Conservation (phyloP, 495 filamentous ascomycete genomes). For the Achaetomiella virescens region DNA sequence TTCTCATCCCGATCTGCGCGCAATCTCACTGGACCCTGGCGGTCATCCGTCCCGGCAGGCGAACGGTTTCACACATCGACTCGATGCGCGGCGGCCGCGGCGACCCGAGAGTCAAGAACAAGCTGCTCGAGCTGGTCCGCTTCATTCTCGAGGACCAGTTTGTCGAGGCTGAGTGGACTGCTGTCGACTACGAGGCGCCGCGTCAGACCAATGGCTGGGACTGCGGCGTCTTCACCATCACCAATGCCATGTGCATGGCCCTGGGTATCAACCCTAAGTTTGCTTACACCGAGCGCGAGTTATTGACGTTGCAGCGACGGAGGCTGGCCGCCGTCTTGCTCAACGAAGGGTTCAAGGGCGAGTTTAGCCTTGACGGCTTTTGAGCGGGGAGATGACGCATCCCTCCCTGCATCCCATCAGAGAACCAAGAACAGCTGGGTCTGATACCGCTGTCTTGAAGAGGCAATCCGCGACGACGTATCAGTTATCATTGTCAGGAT, state of each 20-base stretch:
- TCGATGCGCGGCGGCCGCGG: conserved; percentile 44
- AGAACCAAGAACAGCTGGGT: background rate
- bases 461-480: background rate
- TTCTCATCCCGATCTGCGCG: conserved; percentile 43
- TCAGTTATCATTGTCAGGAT: background rate
- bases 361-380: conserved; percentile 36
- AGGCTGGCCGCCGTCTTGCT: conserved; percentile 65
- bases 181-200: conserved; percentile 41
- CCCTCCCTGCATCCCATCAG: background rate
- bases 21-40: conserved; percentile 58
- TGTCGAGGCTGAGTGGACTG: conserved; percentile 56
- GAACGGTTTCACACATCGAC: conserved; percentile 70
- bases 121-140: conserved; percentile 47
- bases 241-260: conserved; percentile 64
- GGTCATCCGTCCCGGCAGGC: conserved; percentile 57
- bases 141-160: conserved; percentile 53
- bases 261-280: conserved; percentile 54
- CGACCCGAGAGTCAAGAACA: conserved; percentile 15
- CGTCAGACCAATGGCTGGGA: conserved; percentile 66
- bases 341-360: conserved; percentile 54
- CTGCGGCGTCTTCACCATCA: conserved; percentile 75
- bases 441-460: background rate
- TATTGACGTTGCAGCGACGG: conserved; percentile 50
- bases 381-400: conserved; percentile 2
- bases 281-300: conserved; percentile 50